Percentiles rank a stretch among this genome's conserved stretches.
phyloP scores from a whole-genome alignment of 2,329 filamentous ascomycete genomes.

The Colletotrichum sp. region DNA sequence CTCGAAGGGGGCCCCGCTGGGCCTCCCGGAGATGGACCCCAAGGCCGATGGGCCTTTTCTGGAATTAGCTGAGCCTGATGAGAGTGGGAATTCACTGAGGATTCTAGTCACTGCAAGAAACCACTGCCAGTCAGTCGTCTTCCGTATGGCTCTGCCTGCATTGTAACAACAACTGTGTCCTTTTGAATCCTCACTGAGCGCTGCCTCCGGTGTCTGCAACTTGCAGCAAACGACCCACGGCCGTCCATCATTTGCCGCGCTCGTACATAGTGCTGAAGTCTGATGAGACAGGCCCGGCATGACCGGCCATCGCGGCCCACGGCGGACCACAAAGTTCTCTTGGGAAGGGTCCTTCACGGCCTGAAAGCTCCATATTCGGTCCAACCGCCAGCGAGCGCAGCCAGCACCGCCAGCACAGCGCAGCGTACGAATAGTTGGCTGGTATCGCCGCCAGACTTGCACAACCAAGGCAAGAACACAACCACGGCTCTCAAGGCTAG shows the following conservation, averaged over 20 bases:
- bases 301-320: conserved; percentile 6
- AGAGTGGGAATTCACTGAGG: neutral
- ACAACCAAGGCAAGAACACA: neutral
- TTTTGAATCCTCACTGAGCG: neutral
- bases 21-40: neutral
- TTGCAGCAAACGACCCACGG: neutral
- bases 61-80: neutral
- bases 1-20: neutral
- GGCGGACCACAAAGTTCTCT: neutral
- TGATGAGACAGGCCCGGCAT: conserved; percentile 8
- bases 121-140: neutral
- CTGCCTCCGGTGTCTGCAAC: neutral
- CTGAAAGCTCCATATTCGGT: neutral
- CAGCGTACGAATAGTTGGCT: neutral
- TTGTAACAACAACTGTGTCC: conserved; percentile 9
- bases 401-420: neutral
- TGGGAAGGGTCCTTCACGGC: neutral
- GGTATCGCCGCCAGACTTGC: neutral
- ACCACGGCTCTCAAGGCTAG: neutral
- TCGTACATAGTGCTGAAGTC: neutral
- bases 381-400: neutral
- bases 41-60: neutral
- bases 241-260: conserved; percentile 1
- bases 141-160: neutral
- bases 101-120: neutral